Evolutionary conservation across 2,329 filamentous ascomycete species (phyloP), one percentile per base, ranked within the genome.

Genomic region (Aspergillus alliaceus): DNA sequence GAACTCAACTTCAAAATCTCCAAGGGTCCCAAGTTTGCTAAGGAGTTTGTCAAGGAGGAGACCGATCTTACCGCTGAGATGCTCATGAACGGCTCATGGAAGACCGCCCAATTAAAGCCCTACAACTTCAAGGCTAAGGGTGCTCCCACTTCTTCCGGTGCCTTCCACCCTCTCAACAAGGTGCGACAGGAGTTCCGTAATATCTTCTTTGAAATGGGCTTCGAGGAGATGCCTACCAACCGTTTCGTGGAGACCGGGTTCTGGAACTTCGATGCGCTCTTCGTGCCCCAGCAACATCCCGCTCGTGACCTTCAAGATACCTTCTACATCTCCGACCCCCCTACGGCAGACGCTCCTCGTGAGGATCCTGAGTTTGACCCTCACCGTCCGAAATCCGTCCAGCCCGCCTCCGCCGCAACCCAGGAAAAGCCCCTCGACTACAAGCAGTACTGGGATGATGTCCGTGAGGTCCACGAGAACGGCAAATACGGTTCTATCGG

Each of bases 191-290:
- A 98, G 78, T 96, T 99, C 84, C 84, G 95, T 57, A 90, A 95
- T 72, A 97, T 99, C 73, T 99, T 99, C 86, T 98, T 99, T 79
- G 92, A 96, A 74, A 96, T 96, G 88, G 95, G 93, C 53, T 99
- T 98, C 80, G 88, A 93, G 70, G 95, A 99, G 81, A 98, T 99
- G 95, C 90, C 93, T 14, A 97, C 93, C 50, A 89, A 90, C 78
- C 86, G 90, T 74, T 97, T 88, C 73, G 93, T 98, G 61, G 95
- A 99, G 79, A 93, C 93, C 12, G 93, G 93, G 47, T 97, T 98
- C 87, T 99, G 95, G 92, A 98, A 98, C 78, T 98, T 98, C 76
- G 93, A 98, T 72, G 87, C 93, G 24, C 90, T 99, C 62, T 97
- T 93, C 76, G 93, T 98, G 53, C 93, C 93, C 29, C 95, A 96